Evolutionary conservation across 495 filamentous ascomycete genomes (phyloP).

Genomic region (Podospora conica): DNA sequence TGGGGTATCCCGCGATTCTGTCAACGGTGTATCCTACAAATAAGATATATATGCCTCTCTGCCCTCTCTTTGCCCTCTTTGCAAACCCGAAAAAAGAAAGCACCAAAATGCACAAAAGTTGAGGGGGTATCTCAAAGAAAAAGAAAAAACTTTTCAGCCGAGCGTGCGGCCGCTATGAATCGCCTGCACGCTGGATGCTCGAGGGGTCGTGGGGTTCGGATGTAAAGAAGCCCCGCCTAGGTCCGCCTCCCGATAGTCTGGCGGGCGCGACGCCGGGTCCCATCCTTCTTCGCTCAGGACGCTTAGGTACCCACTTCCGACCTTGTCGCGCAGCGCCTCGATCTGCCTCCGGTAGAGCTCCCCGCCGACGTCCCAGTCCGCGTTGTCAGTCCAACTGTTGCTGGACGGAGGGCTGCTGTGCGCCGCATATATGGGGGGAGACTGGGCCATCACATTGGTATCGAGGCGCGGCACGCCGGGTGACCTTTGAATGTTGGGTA

Average conservation of each 20-base stretch:
- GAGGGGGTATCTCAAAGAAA: conserved; percentile 22
- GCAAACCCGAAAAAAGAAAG: conserved; percentile 4
- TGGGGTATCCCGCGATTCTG: conserved; percentile 17
- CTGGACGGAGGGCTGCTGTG: conserved; percentile 30
- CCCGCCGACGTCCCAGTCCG: conserved; percentile 62
- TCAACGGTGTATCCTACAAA: conserved; percentile 15
- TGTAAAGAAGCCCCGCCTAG: conserved; percentile 39
- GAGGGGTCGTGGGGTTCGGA: conserved; percentile 36
- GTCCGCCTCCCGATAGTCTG: conserved; percentile 31
- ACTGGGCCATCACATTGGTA: conserved; percentile 34
- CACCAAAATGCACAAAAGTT: conserved; percentile 14
- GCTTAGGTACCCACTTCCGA: conserved; percentile 78
- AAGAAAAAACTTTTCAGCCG: conserved; percentile 28
- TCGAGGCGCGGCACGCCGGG: conserved; percentile 43
- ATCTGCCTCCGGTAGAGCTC: conserved; percentile 81
- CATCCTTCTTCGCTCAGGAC: conserved; percentile 75
- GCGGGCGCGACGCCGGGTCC: conserved; percentile 35
- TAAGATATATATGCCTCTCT: conserved; percentile 7
- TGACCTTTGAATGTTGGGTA: conserved; percentile 24
- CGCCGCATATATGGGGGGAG: conserved; percentile 38
- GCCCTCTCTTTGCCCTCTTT: too few relatives aligned
- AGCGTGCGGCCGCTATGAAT: conserved; percentile 46
- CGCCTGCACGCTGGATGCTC: conserved; percentile 43
- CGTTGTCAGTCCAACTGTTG: conserved; percentile 38
- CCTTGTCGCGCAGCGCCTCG: conserved; percentile 74